Conservation (phyloP, 2,329 filamentous ascomycete genomes). For the Sphaerulina vaccinii region DNA sequence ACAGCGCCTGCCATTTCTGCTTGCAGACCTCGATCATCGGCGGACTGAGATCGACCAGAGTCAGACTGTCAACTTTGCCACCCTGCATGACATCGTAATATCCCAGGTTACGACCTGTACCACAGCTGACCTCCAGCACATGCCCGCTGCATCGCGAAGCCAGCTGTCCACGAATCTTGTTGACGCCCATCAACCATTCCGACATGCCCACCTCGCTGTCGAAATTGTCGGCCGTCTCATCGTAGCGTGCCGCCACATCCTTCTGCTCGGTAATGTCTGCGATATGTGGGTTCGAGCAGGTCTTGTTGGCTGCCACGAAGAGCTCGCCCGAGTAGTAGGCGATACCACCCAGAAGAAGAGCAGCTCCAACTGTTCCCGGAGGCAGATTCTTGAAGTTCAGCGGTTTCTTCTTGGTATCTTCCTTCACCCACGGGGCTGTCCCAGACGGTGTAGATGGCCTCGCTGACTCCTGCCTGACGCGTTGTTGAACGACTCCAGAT, state of each 20-base stretch:
- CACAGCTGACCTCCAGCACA: slow-evolving; percentile 51
- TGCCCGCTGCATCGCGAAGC: slow-evolving; percentile 44
- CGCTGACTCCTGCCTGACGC: background rate
- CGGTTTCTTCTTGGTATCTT: background rate
- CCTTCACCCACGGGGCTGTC: background rate
- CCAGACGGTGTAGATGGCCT: background rate
- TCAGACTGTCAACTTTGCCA: slow-evolving; percentile 43
- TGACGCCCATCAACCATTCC: slow-evolving; percentile 46
- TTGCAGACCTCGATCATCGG: slow-evolving; percentile 51
- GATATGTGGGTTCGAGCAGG: slow-evolving; percentile 28
- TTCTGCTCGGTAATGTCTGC: slow-evolving; percentile 31
- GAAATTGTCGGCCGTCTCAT: slow-evolving; percentile 46
- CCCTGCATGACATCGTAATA: slow-evolving; percentile 40
- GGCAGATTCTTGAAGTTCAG: slow-evolving; percentile 10
- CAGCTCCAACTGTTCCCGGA: slow-evolving; percentile 7
- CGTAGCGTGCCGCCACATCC: slow-evolving; percentile 48
- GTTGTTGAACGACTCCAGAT: background rate
- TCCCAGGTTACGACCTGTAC: slow-evolving; percentile 49
- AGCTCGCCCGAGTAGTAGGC: slow-evolving; percentile 44
- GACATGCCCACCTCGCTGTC: slow-evolving; percentile 49
- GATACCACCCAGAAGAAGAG: slow-evolving; percentile 33
- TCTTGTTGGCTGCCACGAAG: slow-evolving; percentile 34
- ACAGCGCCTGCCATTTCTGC: slow-evolving; percentile 49
- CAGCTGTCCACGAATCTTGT: slow-evolving; percentile 42
- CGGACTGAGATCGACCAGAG: slow-evolving; percentile 48